Evolutionary conservation across 306 rosid genomes (phyloP), one percentile per base, ranked within the genome.

Genomic region (Nissolia schottii): DNA sequence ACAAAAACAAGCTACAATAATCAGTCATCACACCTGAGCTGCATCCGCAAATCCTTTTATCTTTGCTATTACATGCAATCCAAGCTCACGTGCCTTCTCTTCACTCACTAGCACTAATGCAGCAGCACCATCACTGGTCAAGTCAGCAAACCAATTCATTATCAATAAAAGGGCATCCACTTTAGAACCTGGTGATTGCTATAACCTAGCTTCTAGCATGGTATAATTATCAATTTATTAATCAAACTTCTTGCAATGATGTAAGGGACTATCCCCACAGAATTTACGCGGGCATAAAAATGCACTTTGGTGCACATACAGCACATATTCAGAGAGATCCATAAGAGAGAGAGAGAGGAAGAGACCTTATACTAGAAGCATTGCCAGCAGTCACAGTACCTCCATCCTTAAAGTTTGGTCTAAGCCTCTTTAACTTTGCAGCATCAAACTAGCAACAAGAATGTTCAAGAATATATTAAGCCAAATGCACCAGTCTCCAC

Each of bases 301-400:
- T 28, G 7, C 32, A 70, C 5, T 19, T 29, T 37, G 20, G 23
- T 24, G 19, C 20, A 34, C 29, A 65, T 51, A 60, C n/a, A 32
- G 34, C 34, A 19, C 4, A 0, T n/a, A 60, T 40, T 38, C 64
- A 73, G 14, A 53, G 31, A 64, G 40, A 64, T n/a, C n/a, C 41
- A 27, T 23, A 55, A 53, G 78, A 38, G 71, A 64, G 11, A 62
- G 32, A 70, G 45, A 50, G 60, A 35, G 66, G 37, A 41, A 65
- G 32, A 40, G 28, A 86, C 96, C 96, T 91, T 73, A 90, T 88
- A 62, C 65, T 83, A 77, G 98, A 93, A 73, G 97, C 97, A 86
- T 91, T 93, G 75, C 97, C 97, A 82, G 96, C 98, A 29, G 94
- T 91, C 51, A 93, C 97, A 63, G 97, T 68, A 71, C 96, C 98